Base-by-base conservation (phyloP, 352 stramenopile genomes). In the Phytophthora fragariaefolia region DNA sequence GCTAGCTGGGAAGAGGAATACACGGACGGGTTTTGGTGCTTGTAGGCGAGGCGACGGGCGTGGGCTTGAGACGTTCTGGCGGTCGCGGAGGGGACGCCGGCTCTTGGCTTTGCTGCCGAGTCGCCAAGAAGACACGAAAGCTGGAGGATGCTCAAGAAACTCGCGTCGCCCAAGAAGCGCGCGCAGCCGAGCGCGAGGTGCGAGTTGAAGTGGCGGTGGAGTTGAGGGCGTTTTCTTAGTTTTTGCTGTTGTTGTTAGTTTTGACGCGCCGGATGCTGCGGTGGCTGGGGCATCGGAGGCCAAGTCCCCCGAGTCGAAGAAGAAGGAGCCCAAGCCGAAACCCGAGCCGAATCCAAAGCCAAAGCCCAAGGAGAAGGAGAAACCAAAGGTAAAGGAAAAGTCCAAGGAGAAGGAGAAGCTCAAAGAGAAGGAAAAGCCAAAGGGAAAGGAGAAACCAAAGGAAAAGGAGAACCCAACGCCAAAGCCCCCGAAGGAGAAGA, bases 91-190 rank as follows among this genome's bases (percentile, higher is more conserved):
- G 34, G 12, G 34, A 42, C 12, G 34, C 12, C 32, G 47, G 24
- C 45, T 50, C 30, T 63, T 63, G 20, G 40, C 24, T 51, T 51
- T 51, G 24, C 42, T 4, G 48, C 48, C 15, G 48, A 23, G 8
- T 40, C n/a, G 28, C 28, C 55, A 56, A 48, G 43, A 8, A 54
- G 42, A 28, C 12, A 20, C 54, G 15, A 13, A 23, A 36, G 9
- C 34, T 1, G 28, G 7, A 43, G 7, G 6, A 83, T 86, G 78
- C 63, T 86, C 9, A 79, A 73, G 73, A 86, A 86, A 52, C 63
- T 84, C 15, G 73, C 76, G 51, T 86, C 75, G n/a, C 78, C 78
- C 36, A 74, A 49, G 43, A 70, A 67, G 15, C 36, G 42, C 24
- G 32, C 68, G 0, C 59, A 57, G 24, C 15, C 49, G 3, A 32